Percentiles rank a stretch among this genome's conserved stretches.
Conservation (phyloP, 768 basidiomycete genomes). For the Trichaptum fuscoviolaceum region DNA sequence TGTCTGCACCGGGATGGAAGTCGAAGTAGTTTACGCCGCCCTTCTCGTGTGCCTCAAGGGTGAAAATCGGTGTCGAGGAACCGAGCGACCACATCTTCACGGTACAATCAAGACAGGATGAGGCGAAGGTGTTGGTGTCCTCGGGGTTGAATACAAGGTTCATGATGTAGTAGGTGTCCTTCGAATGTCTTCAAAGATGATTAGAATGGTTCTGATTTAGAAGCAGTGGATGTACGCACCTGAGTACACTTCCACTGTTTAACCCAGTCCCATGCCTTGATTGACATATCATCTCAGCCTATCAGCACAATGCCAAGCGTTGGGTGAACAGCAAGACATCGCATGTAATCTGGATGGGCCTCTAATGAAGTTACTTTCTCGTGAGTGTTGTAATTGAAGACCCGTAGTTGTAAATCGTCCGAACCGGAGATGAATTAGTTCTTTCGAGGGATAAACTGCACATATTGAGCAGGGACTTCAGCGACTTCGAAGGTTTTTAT, state of each 20-base stretch:
- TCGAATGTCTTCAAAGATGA: too few species aligned
- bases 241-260: constrained; percentile 99
- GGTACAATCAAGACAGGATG: constrained; percentile 95
- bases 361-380: constrained; percentile 91
- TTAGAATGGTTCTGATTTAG: too few species aligned
- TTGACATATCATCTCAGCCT: constrained; percentile 98
- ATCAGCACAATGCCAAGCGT: constrained; percentile 88
- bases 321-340: constrained; percentile 95
- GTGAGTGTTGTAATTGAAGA: too few species aligned
- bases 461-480: constrained; percentile 94
- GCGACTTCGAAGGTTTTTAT: constrained; percentile 96
- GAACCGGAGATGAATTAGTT: constrained; percentile 95
- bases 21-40: too few species aligned
- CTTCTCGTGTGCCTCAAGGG: too few species aligned
- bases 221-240: too few species aligned
- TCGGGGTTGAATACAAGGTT: too few species aligned
- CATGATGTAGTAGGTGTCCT: too few species aligned
- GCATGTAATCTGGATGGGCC: constrained; percentile 97
- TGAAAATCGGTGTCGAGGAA: constrained; percentile 82
- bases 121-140: too few species aligned
- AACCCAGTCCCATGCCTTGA: constrained; percentile 99
- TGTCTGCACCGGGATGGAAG: too few species aligned
- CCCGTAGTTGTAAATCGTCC: constrained; percentile 86
- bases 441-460: constrained; percentile 92
- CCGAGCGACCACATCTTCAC: constrained; percentile 98